Evolutionary conservation across 2,329 filamentous ascomycete genomes (phyloP).

Genomic region (Aureobasidium lini): DNA sequence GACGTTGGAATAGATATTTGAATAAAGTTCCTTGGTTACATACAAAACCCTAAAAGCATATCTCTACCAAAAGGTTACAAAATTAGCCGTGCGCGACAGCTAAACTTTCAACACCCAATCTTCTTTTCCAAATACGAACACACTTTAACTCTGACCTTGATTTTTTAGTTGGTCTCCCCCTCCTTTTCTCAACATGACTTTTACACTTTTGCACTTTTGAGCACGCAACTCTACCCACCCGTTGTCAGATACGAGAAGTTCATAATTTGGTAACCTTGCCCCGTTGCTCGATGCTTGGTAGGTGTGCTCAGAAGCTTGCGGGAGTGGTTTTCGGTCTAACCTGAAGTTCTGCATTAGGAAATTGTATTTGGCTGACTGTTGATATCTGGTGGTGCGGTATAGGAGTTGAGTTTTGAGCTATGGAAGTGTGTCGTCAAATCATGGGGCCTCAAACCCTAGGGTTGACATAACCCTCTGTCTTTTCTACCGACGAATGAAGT

Average conservation of each 20-base stretch:
- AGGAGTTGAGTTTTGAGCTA: neutral
- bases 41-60: neutral
- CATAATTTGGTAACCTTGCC: neutral
- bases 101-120: neutral
- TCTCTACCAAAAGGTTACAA: neutral
- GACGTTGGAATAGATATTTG: conserved; percentile 4
- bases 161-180: neutral
- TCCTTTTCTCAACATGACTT: neutral
- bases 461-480: too few relatives aligned
- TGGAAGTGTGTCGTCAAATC: neutral
- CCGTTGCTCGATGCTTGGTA: neutral
- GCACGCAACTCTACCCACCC: neutral
- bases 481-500: neutral
- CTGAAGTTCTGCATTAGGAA: neutral
- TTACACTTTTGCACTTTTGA: neutral
- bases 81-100: neutral
- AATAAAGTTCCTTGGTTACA: neutral
- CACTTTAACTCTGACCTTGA: neutral
- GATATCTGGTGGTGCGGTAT: neutral
- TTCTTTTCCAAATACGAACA: neutral
- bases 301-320: neutral
- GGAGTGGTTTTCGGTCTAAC: neutral
- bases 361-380: neutral
- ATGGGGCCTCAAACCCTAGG: neutral
- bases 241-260: neutral